phyloP scores from a whole-genome alignment of 2,329 filamentous ascomycete species.

The Ceratocystis cubensis region DNA sequence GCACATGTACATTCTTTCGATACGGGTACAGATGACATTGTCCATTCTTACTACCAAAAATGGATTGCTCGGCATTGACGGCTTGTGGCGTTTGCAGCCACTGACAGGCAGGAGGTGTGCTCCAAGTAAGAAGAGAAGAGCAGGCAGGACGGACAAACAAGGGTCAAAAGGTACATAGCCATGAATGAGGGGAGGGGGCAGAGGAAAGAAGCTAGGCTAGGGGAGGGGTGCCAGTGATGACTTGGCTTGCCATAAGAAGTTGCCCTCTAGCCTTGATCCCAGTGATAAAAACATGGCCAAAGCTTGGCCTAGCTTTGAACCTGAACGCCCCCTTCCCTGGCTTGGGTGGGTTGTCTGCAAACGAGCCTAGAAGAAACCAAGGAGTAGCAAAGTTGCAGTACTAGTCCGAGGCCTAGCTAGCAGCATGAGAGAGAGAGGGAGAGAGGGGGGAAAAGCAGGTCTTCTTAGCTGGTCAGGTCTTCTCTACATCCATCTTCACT shows the following conservation, averaged over 20 bases:
- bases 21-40: not conserved
- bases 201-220: not conserved
- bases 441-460: too few species aligned
- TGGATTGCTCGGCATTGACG: not conserved
- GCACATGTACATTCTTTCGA: not conserved
- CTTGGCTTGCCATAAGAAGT: not conserved
- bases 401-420: not conserved
- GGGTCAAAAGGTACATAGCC: not conserved
- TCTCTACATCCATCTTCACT: too few species aligned
- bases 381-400: not conserved
- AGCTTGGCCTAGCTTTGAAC: not conserved
- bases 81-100: slow-evolving; percentile 10
- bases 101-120: slow-evolving; percentile 4
- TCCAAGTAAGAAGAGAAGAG: not conserved
- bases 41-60: not conserved
- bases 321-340: not conserved
- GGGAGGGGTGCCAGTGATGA: not conserved
- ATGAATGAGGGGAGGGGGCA: not conserved
- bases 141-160: not conserved
- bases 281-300: slow-evolving; percentile 5
- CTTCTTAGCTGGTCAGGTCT: too few species aligned
- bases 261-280: not conserved
- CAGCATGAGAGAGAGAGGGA: too few species aligned
- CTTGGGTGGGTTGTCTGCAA: not conserved
- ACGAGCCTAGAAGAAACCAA: not conserved